Evolutionary conservation across 345 rosid genomes (phyloP), one percentile per base, ranked within the genome.

Genomic region (Rubroshorea leprosula): DNA sequence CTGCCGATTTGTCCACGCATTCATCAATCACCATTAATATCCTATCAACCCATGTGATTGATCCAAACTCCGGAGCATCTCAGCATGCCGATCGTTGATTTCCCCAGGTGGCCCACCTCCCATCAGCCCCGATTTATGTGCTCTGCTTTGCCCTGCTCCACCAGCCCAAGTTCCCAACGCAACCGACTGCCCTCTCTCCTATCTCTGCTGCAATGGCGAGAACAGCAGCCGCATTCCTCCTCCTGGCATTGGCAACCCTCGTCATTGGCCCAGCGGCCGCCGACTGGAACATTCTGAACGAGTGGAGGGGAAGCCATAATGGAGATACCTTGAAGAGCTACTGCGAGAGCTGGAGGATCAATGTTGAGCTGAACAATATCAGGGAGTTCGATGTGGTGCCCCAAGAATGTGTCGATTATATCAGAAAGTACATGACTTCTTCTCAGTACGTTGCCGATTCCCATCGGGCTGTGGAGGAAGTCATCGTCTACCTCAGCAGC

Each of bases 331-430:
- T 79, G 74, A 69, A 79, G 50, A 67, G 57, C 3, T 87, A 84
- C 51, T 87, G 91, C 27, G 83, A 82, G 71, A 80, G 96, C 57
- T 84, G 91, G 96, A 87, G 96, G 72, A 60, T 76, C 24, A 87
- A 80, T 70, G 96, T 87, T 5, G 96, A 87, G 75, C 53, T 82
- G 0, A 50, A 84, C 84, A 87, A 87, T 78, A 76, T 87, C 6
- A 77, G 79, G 54, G 83, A 58, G 6, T 87, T 77, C 61, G 70
- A 79, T 10, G 84, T 79, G 1, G 85, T 87, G 57, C 96, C 96
- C 1, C 80, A 80, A 53, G 96, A 87, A 53, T 87, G 91, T 58
- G 72, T 74, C 1, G 57, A 58, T 25, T 57, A 79, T 51, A 62
- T 82, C 24, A 67, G 63, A 48, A 74, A 87, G 55, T 84, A 84